These are phyloP conservation scores for Pseudoscleropodium purum DNA, from an alignment of 225 moss, liverwort and hornwort genomes.

Conservation along the genomic window DNA sequence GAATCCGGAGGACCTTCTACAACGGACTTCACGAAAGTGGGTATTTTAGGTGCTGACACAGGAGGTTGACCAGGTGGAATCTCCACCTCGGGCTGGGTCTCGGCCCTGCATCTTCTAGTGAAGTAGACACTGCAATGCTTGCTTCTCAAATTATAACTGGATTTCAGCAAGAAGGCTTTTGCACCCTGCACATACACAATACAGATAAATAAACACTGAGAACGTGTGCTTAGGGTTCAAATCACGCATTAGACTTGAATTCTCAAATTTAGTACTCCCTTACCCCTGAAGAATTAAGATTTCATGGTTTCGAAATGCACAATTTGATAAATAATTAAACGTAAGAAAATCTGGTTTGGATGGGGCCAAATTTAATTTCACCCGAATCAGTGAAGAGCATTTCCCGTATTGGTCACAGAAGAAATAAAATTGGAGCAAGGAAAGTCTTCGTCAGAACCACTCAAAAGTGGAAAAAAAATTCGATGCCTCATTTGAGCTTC, in stretches of 20 bases:
- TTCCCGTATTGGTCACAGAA: not conserved
- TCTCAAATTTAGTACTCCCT: not conserved
- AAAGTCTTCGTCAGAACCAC: not conserved
- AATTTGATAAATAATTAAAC: not conserved
- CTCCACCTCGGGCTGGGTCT: slow-evolving; percentile 14
- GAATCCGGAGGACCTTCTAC: slow-evolving; percentile 8
- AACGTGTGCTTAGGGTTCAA: not conserved
- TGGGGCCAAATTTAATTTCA: not conserved
- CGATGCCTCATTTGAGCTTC: not conserved
- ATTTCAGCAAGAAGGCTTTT: not conserved
- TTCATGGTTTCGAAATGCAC: not conserved
- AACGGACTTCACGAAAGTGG: slow-evolving; percentile 5
- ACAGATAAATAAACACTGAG: not conserved
- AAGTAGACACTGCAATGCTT: not conserved
- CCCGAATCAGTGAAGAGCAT: not conserved
- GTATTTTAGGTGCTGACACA: not conserved
- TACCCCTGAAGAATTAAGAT: not conserved
- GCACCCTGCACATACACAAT: not conserved
- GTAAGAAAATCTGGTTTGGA: not conserved
- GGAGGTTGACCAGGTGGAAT: not conserved
- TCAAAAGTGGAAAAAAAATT: not conserved
- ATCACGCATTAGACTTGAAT: not conserved
- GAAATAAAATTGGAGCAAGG: not conserved
- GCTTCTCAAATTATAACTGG: not conserved
- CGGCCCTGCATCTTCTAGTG: slow-evolving; percentile 27